Evolutionary conservation across 2,329 filamentous ascomycete species (phyloP), one percentile per base, ranked within the genome.

Genomic region (Daldinia sp.): DNA sequence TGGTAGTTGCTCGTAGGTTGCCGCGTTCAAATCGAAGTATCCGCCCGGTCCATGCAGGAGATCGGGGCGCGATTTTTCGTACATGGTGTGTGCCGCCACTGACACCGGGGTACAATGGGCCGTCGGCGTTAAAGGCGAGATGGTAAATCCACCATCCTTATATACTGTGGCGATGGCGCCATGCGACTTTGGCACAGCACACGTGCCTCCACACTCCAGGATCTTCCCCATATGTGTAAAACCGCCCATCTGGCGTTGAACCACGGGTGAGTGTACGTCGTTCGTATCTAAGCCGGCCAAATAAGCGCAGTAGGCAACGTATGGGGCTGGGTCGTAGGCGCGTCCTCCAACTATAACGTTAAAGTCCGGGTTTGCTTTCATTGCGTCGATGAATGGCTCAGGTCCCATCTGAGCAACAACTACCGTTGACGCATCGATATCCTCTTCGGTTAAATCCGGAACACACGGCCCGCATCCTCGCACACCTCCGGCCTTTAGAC

Each of bases 191-290:
- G 85, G 86, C 0, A 77, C 74, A 0, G 84, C 81, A 70, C 85
- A 87, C 0, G 79, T 70, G 0, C 83, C 80, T 1, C 85, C 85
- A 20, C 85, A 88, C 69, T 87, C 86, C 75, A 87, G 79, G 9
- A 87, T 84, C 76, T 88, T 87, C 7, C 86, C 86, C 84, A 88
- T 86, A 70, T 87, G 84, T 6, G 78, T 78, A 37, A 82, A 81
- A 0, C 79, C 79, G 0, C 83, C 84, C 6, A 74, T 61, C 35
- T 73, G 60, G 18, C 63, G 55, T 56, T 65, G 55, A 20, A 67
- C 54, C 26, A 61, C 60, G 5, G 71, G 61, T 9, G 42, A 64
- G 10, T 20, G 51, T 42, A 54, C 61, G 30, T 70, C 53, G 6
- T 70, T 58, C 12, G 68, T 26, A 9, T 67, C 46, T 12, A 70